Evolutionary conservation across 495 filamentous ascomycete species (phyloP).

Genomic region (Parachaetomium inaequale): DNA sequence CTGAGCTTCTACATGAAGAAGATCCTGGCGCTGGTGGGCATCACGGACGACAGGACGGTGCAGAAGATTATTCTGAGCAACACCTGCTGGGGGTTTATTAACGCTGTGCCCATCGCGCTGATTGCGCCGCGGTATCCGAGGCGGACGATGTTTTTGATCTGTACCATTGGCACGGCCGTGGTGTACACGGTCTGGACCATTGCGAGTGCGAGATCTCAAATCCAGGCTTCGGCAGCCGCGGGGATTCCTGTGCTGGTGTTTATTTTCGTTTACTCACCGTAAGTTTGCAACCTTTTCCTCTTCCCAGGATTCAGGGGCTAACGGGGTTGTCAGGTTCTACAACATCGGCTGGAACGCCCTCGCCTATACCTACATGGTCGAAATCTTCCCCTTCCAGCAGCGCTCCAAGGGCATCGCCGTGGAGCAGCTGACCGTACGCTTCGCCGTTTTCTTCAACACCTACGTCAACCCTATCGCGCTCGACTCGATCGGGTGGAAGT

Average conservation of each 20-base stretch:
- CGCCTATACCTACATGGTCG: constrained; percentile 55
- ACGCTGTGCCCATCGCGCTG: constrained; percentile 49
- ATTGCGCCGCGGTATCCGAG: constrained; percentile 48
- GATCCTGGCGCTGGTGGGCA: constrained; percentile 42
- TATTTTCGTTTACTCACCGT: constrained; percentile 57
- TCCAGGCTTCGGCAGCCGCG: constrained; percentile 40
- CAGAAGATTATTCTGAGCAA: constrained; percentile 54
- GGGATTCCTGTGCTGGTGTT: constrained; percentile 56
- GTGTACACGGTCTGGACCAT: constrained; percentile 57
- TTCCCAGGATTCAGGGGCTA: not conserved
- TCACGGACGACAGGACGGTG: constrained; percentile 40
- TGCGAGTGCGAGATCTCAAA: constrained; percentile 47
- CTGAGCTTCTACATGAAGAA: constrained; percentile 47
- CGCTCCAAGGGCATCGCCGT: constrained; percentile 57
- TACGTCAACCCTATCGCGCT: constrained; percentile 65
- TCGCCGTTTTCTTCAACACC: constrained; percentile 51
- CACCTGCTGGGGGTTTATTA: constrained; percentile 54
- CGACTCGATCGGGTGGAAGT: constrained; percentile 55
- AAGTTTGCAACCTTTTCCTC: not conserved
- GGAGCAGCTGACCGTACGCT: constrained; percentile 54
- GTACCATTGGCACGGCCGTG: constrained; percentile 45
- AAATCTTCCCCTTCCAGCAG: constrained; percentile 58
- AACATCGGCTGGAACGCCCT: constrained; percentile 63
- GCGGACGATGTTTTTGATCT: constrained; percentile 52
- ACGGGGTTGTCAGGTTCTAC: constrained; percentile 39